Percentiles rank a stretch among this genome's conserved stretches.
Conservation (phyloP, 2,329 filamentous ascomycete genomes). For the Sporothrix humicola region DNA sequence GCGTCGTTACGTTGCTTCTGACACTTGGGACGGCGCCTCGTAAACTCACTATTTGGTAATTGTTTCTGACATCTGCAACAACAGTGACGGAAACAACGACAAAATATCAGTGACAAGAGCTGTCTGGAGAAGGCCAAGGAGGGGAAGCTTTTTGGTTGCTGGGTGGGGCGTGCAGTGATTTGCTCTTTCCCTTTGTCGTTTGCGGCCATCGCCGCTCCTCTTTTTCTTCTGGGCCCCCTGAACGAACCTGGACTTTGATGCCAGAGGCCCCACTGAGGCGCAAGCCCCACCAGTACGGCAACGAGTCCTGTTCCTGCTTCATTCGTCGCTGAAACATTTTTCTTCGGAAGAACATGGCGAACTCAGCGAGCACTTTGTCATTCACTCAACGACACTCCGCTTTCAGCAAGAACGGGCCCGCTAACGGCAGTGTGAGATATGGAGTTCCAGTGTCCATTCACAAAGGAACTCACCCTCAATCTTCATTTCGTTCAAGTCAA, state of each 20-base stretch:
- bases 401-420: constrained; percentile 23
- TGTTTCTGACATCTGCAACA: constrained; percentile 9
- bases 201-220: background rate
- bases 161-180: constrained; percentile 21
- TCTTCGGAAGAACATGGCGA: background rate
- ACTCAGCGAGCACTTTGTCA: background rate
- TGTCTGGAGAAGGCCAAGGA: background rate
- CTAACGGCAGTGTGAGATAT: constrained; percentile 17
- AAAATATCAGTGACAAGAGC: background rate
- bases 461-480: background rate
- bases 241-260: background rate
- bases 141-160: constrained; percentile 30
- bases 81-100: background rate
- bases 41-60: background rate
- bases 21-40: background rate
- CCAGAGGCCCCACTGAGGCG: constrained; percentile 6
- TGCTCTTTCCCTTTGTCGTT: background rate
- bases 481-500: background rate
- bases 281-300: constrained; percentile 24
- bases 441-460: background rate
- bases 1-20: constrained; percentile 11
- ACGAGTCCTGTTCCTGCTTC: constrained; percentile 1
- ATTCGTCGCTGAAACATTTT: constrained; percentile 30
- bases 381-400: background rate
- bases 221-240: constrained; percentile 11